These are phyloP conservation scores for Dichotomocladium elegans DNA, from an alignment of 371 early-diverging fungal species.

Conservation along the genomic window DNA sequence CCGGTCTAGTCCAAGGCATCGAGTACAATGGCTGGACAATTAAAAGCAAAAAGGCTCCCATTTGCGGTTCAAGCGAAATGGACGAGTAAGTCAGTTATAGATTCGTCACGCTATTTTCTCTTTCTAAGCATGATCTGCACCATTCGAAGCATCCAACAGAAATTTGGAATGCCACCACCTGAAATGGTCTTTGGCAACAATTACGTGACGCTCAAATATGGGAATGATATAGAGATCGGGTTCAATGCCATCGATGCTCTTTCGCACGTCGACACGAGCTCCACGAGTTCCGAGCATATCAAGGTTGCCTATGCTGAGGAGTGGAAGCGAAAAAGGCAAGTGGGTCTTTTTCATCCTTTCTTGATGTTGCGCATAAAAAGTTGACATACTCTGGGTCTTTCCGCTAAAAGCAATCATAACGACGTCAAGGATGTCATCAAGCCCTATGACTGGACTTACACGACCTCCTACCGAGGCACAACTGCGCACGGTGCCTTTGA, in stretches of 20 bases:
- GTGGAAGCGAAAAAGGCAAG: constrained; percentile 78
- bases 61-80: constrained; percentile 69
- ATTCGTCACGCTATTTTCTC: not conserved
- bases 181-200: constrained; percentile 95
- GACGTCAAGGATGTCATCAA: constrained; percentile 80
- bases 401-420: constrained; percentile 54
- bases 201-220: constrained; percentile 46
- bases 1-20: constrained; percentile 51
- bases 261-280: constrained; percentile 60
- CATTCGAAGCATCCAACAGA: constrained; percentile 52
- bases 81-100: constrained; percentile 45
- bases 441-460: constrained; percentile 95
- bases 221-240: constrained; percentile 39
- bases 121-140: no score
- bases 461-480: constrained; percentile 76
- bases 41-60: constrained; percentile 62
- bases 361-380: no score
- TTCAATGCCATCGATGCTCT: constrained; percentile 79
- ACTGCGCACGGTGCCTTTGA: constrained; percentile 10
- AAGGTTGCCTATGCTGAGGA: constrained; percentile 82
- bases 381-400: no score
- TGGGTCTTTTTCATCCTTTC: no score
- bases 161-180: constrained; percentile 76
- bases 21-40: constrained; percentile 61
- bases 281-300: constrained; percentile 58